Conservation (phyloP, 805 yeast genomes). For the Torulaspora maleeae region DNA sequence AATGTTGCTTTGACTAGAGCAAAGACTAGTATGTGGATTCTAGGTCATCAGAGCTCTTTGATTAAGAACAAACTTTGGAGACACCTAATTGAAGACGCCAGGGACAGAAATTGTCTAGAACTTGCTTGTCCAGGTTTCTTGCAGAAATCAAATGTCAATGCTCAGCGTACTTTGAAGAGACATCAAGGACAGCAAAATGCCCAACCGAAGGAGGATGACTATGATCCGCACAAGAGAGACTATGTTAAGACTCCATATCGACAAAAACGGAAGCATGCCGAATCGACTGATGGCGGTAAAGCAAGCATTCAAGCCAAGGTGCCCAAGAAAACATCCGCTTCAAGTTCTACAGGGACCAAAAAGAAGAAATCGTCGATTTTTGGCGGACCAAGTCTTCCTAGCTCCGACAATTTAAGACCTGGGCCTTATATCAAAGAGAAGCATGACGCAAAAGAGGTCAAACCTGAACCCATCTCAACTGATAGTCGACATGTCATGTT, state of each 20-base stretch:
- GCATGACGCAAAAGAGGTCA: slow-evolving; percentile 5
- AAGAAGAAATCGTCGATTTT: slow-evolving; percentile 34
- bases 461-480: slow-evolving; percentile 3
- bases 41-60: slow-evolving; percentile 74
- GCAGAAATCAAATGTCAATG: slow-evolving; percentile 16
- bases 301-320: not conserved
- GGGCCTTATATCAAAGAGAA: slow-evolving; percentile 19
- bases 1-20: slow-evolving; percentile 97
- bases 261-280: slow-evolving; percentile 5
- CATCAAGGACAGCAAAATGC: slow-evolving; percentile 11
- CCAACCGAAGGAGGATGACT: slow-evolving; percentile 7
- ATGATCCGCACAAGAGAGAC: slow-evolving; percentile 11
- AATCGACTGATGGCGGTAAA: slow-evolving; percentile 2
- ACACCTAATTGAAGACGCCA: slow-evolving; percentile 62
- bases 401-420: slow-evolving; percentile 2
- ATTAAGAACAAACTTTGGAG: slow-evolving; percentile 67
- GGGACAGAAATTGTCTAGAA: slow-evolving; percentile 38
- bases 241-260: slow-evolving; percentile 5
- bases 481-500: slow-evolving; percentile 21
- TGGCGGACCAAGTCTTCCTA: slow-evolving; percentile 22
- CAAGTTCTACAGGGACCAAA: slow-evolving; percentile 17
- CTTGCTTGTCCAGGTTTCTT: slow-evolving; percentile 31
- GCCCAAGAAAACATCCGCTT: not conserved
- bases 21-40: slow-evolving; percentile 82
- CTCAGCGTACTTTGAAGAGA: slow-evolving; percentile 15